Evolutionary conservation across 768 basidiomycete genomes (phyloP), one percentile per base, ranked within the genome.

Genomic region (Tephrocybe sp.): DNA sequence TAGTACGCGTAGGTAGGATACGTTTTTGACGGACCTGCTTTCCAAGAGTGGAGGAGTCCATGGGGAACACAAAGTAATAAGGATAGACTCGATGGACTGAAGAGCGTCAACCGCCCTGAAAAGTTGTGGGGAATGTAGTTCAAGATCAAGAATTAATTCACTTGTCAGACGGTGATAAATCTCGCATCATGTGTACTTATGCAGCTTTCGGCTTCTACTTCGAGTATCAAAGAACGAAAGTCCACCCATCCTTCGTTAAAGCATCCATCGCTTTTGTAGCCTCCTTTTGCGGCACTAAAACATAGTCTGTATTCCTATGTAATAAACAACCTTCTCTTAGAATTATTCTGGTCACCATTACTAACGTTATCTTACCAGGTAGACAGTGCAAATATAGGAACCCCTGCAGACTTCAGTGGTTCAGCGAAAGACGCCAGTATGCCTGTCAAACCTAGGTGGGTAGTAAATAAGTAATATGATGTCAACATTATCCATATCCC

Each of bases 1-100:
- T 77, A 49, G 87, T 80, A 60, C 92, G 82, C 66, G 89, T 80
- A 38, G 92, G 92, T 50, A 92, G 72, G 39, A 92, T 84, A 66
- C 92, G 85, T 70, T 87, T 88, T 68, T 83, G 84, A 49, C 79
- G 82, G 55, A 71, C 65, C 59, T 73, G 68, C 40, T 67, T 59
- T 44, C 63, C 61, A 46, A 67, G 53, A 49, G 70, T 67, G 46
- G 69, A 70, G 51, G 62, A 62, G 56, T 76, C 72, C 74, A 75
- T 74, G 55, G 50, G 54, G 50, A 50, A 47, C 33, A 36, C 26
- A 55, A 49, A 23, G 12, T 30, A 45, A 41, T 51, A n/a, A 35
- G 38, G 33, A 39, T 41, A 36, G 38, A 50, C 38, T 49, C 49
- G 16, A 44, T 41, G 33, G 26, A 16, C 16, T 14, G 26, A 38